phyloP scores from a whole-genome alignment of 208 protist genomes.

The Acanthamoeba castellanii region DNA sequence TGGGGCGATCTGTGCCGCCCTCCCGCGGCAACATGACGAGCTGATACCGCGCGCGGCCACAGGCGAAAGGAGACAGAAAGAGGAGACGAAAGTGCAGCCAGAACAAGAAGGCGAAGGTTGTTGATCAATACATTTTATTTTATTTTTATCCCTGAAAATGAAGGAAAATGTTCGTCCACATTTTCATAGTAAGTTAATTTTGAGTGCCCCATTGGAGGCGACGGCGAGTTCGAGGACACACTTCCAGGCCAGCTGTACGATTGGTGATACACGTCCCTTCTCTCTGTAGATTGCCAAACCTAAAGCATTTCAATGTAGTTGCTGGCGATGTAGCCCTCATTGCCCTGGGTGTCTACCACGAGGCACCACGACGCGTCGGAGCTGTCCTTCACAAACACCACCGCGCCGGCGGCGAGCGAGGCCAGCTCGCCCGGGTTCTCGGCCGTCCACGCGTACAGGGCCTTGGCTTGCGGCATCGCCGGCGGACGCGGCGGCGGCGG shows the following conservation, averaged over 20 bases:
- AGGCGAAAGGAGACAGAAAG: background rate
- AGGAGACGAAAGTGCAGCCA: background rate
- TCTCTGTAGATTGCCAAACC: no score
- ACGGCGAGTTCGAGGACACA: no score
- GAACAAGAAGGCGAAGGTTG: background rate
- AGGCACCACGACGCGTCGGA: background rate
- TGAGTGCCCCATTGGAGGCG: no score
- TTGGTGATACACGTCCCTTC: no score
- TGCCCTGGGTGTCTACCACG: background rate
- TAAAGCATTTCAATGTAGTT: background rate
- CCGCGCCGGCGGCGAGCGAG: background rate
- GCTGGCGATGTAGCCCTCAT: constrained; percentile 10
- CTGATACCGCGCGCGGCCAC: background rate
- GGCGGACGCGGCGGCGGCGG: background rate
- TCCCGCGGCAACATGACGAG: background rate
- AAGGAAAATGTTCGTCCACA: no score
- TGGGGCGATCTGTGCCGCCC: no score
- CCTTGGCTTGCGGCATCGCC: background rate
- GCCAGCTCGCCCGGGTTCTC: constrained; percentile 15
- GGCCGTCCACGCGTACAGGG: background rate
- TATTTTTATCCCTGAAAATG: no score
- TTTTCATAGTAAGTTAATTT: no score
- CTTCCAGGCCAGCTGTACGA: no score
- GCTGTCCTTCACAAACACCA: constrained; percentile 14
- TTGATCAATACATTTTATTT: background rate